These are phyloP conservation scores for Punica granatum DNA, from an alignment of 345 rosid species.

Conservation along the genomic window DNA sequence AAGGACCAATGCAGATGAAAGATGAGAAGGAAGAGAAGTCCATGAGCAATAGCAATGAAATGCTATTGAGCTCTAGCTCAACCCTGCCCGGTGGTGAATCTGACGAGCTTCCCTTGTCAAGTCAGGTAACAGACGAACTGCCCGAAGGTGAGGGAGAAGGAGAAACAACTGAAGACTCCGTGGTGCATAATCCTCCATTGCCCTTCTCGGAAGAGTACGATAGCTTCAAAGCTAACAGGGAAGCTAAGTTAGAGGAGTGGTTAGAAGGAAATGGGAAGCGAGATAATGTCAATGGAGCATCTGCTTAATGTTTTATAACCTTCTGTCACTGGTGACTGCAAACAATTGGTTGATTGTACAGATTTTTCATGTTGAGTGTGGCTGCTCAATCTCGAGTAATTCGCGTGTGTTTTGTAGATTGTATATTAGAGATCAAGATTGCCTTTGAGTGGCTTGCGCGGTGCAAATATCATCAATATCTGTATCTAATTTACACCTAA, in stretches of 20 bases:
- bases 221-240: slow-evolving; percentile 67
- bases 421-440: neutral
- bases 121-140: slow-evolving; percentile 33
- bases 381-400: neutral
- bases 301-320: neutral
- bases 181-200: slow-evolving; percentile 1
- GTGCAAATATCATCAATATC: neutral
- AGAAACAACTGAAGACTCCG: slow-evolving; percentile 15
- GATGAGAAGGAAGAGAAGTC: slow-evolving; percentile 28
- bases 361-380: neutral
- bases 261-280: slow-evolving; percentile 33
- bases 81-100: slow-evolving; percentile 31
- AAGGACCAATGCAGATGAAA: slow-evolving; percentile 21
- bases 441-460: neutral
- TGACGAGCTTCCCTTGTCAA: slow-evolving; percentile 48
- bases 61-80: slow-evolving; percentile 27
- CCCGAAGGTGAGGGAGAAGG: slow-evolving; percentile 17
- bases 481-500: too few relatives aligned
- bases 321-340: neutral
- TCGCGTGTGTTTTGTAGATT: neutral
- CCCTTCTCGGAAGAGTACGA: slow-evolving; percentile 33
- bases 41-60: slow-evolving; percentile 16
- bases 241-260: slow-evolving; percentile 81
- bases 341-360: neutral
- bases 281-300: slow-evolving; percentile 6